phyloP scores from a whole-genome alignment of 345 rosid species.

The Gossypium turneri region DNA sequence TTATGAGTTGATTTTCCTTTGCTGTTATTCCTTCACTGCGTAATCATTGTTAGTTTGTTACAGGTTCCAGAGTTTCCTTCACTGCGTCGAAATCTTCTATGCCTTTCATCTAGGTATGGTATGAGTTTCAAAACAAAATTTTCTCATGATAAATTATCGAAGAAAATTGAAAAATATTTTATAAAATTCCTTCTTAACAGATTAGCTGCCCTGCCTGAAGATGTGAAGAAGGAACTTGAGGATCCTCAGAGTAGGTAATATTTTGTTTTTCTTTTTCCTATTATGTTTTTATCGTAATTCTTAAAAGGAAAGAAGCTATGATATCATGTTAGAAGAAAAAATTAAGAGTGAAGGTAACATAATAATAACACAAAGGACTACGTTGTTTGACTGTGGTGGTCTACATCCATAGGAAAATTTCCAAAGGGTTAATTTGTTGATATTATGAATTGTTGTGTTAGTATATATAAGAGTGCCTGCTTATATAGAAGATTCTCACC shows the following conservation, averaged over 20 bases:
- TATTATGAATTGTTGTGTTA: too few species aligned
- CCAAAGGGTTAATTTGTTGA: too few species aligned
- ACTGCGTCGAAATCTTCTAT: conserved; percentile 67
- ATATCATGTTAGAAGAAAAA: too few species aligned
- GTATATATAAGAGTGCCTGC: too few species aligned
- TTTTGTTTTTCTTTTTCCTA: background rate
- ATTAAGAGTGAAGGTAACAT: too few species aligned
- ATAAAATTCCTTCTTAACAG: conserved; percentile 32
- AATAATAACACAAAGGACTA: too few species aligned
- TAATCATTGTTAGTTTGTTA: conserved; percentile 3
- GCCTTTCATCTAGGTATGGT: conserved; percentile 70
- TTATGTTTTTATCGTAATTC: conserved; percentile 1
- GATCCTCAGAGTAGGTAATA: conserved; percentile 75
- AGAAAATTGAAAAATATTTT: background rate
- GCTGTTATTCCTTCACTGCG: background rate
- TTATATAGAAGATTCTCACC: background rate
- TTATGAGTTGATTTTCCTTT: background rate
- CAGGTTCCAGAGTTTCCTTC: conserved; percentile 83
- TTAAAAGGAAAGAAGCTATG: background rate
- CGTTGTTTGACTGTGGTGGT: too few species aligned
- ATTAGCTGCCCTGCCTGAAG: conserved; percentile 75
- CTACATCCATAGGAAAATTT: too few species aligned
- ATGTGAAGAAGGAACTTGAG: conserved; percentile 77
- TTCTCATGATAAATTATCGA: background rate
- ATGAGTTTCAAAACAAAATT: conserved; percentile 12